Base-by-base conservation (phyloP, 2,329 filamentous ascomycete species). In the Fonsecaea pugnacius region DNA sequence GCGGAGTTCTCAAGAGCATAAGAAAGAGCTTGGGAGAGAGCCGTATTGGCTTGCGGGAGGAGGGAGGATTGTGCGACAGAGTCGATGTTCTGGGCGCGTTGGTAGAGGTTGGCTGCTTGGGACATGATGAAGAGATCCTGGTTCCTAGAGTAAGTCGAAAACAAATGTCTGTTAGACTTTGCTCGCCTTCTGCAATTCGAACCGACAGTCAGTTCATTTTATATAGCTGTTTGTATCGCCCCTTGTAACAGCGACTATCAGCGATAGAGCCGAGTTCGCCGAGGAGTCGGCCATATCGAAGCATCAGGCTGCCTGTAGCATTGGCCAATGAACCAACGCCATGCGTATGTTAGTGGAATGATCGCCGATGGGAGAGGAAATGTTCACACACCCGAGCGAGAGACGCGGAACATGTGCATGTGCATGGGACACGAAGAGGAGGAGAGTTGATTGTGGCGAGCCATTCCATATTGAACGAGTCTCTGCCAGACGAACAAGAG, bases 351-450 rank as follows among this genome's bases (percentile, higher is more conserved):
- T 48, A 48, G 43, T 24, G 21, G 18, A 27, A 27, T 27, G 18
- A 27, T 48, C 18, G 43, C 43, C 43, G 43, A 27, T 48, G 21
- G 43, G 12, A 50, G 77, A 77, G 10, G 21, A 4, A 27, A 48
- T 10, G 5, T 9, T 21, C 4, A 46, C 5, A 21, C n/a, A 8
- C 40, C n/a, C n/a, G 40, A 46, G 6, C 6, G 16, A 48, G 43
- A 10, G 9, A 12, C 18, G 27, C 27, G 27, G 24, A 48, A 48
- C 21, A 48, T 48, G 16, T 14, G 8, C 33, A 36, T 10, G 33
- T 33, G 16, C 72, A 75, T 4, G 77, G 72, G 18, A 75, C 75
- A 27, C 78, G 67, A 63, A 78, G 76, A 64, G 72, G 77, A 12
- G 76, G 75, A 27, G 72, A 72, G 24, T 71, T 72, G 46, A 72